Evolutionary conservation across 164 flowering plant genomes (phyloP), one percentile per base, ranked within the genome.

Genomic region (Stephania yunnanensis): DNA sequence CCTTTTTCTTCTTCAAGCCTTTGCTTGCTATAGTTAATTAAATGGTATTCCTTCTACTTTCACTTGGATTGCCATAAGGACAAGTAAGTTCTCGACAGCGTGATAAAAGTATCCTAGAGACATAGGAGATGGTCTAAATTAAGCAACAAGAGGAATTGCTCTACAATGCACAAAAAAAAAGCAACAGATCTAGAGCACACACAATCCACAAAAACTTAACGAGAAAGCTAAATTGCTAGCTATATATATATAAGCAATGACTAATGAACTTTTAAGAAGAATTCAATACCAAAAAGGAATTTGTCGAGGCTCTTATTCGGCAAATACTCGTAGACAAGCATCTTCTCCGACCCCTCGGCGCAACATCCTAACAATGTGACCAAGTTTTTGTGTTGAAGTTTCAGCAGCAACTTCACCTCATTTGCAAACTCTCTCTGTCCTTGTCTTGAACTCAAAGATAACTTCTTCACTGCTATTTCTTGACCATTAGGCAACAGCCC

Each of bases 281-380:
- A 66, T 31, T 22, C 22, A 29, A 66, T 84, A 90, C 94, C 90
- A 67, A 92, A 90, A 30, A 91, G 85, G 77, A 90, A 83, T 76
- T 80, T 80, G 77, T 90, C 94, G 30, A 92, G 92, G 80, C 94
- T 92, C 80, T 80, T 88, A 81, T 90, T 92, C 2, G 91, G 89
- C 15, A 90, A 82, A 79, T 86, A 92, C 81, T 92, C 93, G 53
- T 90, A 92, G 45, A 92, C 88, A 30, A 92, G 93, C 91, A 92
- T 90, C 86, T 87, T 92, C 75, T 90, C 91, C 20, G 90, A 83
- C 46, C 91, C 94, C 83, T 92, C 90, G 0, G 77, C 81, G 73
- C 97, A 90, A 66, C 97, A 92, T 2, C 94, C 97, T 31, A 87
- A 69, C 79, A 90, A 77, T 15, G 63, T 87, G 46, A 92, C 97